These are phyloP conservation scores for Pseudozyma hubeiensis DNA, from an alignment of 1,284 basidiomycete species.

Conservation along the genomic window DNA sequence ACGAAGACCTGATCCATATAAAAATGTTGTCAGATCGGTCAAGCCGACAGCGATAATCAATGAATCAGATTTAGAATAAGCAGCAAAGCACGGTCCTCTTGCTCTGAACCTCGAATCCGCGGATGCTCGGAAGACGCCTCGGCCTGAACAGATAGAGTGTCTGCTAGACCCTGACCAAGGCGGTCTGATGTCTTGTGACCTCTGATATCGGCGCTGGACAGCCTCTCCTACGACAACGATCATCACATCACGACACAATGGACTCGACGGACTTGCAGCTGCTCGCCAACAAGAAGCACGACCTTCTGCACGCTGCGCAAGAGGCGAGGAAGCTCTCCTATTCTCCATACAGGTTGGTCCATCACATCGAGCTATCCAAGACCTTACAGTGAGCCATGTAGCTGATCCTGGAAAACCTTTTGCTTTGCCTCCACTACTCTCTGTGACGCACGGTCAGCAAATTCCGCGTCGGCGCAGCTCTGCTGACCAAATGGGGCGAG, in stretches of 20 bases:
- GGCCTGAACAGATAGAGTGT: background rate
- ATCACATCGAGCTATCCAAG: background rate
- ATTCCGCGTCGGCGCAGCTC: slow-evolving; percentile 87
- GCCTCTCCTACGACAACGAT: background rate
- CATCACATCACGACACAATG: slow-evolving; percentile 12
- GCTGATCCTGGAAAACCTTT: too few relatives aligned
- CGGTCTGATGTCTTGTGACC: slow-evolving; percentile 2
- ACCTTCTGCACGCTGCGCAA: slow-evolving; percentile 52
- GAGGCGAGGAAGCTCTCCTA: slow-evolving; percentile 62
- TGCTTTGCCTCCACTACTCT: too few relatives aligned
- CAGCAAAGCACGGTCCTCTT: background rate
- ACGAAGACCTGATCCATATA: too few relatives aligned
- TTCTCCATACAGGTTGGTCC: slow-evolving; percentile 62
- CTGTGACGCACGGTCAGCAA: slow-evolving; percentile 72
- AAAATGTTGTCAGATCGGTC: too few relatives aligned
- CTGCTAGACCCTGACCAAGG: background rate
- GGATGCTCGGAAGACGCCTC: slow-evolving; percentile 22
- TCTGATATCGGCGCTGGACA: background rate
- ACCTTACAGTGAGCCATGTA: too few relatives aligned
- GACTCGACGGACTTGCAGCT: slow-evolving; percentile 36
- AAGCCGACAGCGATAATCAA: too few relatives aligned
- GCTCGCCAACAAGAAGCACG: slow-evolving; percentile 46
- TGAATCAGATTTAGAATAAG: too few relatives aligned
- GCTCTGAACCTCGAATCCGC: background rate
- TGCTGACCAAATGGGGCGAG: slow-evolving; percentile 77